phyloP scores from a whole-genome alignment of 2,329 filamentous ascomycete species.

The Alternaria arbusti region DNA sequence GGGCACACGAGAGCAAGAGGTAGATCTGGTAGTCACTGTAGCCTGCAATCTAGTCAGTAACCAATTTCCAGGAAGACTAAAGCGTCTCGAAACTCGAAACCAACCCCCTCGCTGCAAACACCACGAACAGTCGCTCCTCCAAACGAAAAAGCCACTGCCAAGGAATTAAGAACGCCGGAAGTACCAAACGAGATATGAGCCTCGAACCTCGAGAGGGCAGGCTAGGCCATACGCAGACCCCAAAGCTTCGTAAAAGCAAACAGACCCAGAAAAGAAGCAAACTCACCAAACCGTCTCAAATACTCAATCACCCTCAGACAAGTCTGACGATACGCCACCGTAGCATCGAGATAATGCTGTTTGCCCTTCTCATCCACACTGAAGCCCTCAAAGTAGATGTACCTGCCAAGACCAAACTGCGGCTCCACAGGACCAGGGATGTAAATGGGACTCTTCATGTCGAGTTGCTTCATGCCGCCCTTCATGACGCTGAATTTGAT shows the following conservation, averaged over 20 bases:
- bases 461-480: slow-evolving; percentile 74
- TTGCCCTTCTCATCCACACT: slow-evolving; percentile 86
- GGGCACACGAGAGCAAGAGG: slow-evolving; percentile 82
- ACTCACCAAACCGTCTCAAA: slow-evolving; percentile 70
- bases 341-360: slow-evolving; percentile 87
- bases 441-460: slow-evolving; percentile 84
- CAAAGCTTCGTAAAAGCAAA: not conserved
- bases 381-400: slow-evolving; percentile 89
- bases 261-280: not conserved
- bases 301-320: slow-evolving; percentile 81
- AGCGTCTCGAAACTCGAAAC: not conserved
- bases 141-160: not conserved
- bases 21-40: slow-evolving; percentile 82
- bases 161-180: not conserved
- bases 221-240: no score
- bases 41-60: slow-evolving; percentile 32
- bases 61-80: not conserved
- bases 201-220: not conserved
- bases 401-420: slow-evolving; percentile 80
- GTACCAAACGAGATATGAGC: not conserved
- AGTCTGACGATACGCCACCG: slow-evolving; percentile 85
- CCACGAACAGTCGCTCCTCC: not conserved
- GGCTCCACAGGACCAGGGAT: slow-evolving; percentile 87
- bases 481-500: slow-evolving; percentile 91
- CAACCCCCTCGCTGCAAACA: not conserved